A percentile compares a stretch with the other conserved stretches of the same genome.
Evolutionary conservation across 1,139 yeast species (phyloP).

Genomic region (Nematodospora anomalae): DNA sequence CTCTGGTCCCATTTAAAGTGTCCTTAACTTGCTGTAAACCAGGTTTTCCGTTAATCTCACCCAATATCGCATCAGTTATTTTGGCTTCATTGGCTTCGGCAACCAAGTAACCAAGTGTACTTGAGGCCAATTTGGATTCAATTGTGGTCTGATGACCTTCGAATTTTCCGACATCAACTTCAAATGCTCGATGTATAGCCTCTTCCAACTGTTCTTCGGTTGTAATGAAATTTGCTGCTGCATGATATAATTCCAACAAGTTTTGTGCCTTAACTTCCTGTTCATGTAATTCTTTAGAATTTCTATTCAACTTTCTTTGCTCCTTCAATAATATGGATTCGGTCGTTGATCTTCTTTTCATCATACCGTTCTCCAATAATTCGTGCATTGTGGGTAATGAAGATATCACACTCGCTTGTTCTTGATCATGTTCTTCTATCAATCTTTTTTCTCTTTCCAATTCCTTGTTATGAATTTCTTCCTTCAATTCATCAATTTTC

Average conservation of each 20-base stretch:
- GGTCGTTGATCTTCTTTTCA: conserved; percentile 69
- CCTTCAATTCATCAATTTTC: conserved; percentile 38
- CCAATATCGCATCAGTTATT: conserved; percentile 38
- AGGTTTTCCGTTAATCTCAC: conserved; percentile 44
- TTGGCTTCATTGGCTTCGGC: conserved; percentile 31
- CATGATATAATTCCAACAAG: conserved; percentile 70
- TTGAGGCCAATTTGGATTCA: conserved; percentile 31
- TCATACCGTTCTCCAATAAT: conserved; percentile 64
- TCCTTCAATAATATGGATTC: conserved; percentile 53
- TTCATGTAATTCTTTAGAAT: conserved; percentile 30
- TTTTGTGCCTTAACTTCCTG: conserved; percentile 50
- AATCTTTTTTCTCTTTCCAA: conserved; percentile 27
- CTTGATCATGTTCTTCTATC: conserved; percentile 34
- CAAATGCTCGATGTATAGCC: conserved; percentile 59
- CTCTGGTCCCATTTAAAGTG: conserved; percentile 39
- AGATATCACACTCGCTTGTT: conserved; percentile 62
- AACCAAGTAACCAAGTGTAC: conserved; percentile 27
- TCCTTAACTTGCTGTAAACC: conserved; percentile 49
- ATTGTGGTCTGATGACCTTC: conserved; percentile 36
- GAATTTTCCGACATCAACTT: conserved; percentile 39
- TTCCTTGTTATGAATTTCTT: conserved; percentile 16
- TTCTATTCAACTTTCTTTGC: conserved; percentile 39
- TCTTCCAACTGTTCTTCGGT: conserved; percentile 62
- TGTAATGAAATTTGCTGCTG: conserved; percentile 62
- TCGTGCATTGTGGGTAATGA: conserved; percentile 82